A percentile compares a stretch with the other conserved stretches of the same genome.
phyloP scores from a whole-genome alignment of 2,329 filamentous ascomycete genomes.

The Ophiostoma ulmi region DNA sequence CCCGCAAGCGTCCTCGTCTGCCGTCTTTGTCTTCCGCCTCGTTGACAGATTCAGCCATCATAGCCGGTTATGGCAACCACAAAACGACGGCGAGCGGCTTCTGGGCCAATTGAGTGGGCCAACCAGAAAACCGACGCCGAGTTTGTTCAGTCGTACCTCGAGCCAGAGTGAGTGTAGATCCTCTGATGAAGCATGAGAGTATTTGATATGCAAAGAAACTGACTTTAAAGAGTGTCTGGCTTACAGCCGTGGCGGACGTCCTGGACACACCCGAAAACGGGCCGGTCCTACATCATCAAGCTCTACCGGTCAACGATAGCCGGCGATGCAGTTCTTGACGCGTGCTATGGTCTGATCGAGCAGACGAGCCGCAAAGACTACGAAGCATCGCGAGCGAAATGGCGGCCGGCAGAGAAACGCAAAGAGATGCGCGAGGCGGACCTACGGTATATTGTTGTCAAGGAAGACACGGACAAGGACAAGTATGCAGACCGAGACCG shows the following conservation, averaged over 20 bases:
- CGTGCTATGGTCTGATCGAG: conserved; percentile 55
- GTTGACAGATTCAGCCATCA: background rate
- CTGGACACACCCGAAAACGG: conserved; percentile 50
- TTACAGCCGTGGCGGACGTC: conserved; percentile 30
- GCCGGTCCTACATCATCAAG: conserved; percentile 40
- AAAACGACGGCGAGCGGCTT: conserved; percentile 24
- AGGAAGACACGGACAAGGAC: background rate
- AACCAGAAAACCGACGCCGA: conserved; percentile 45
- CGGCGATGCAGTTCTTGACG: conserved; percentile 41
- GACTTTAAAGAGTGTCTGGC: conserved; percentile 11
- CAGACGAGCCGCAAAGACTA: conserved; percentile 62
- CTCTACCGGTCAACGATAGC: conserved; percentile 42
- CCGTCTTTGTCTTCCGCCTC: background rate
- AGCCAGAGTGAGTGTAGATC: conserved; percentile 39
- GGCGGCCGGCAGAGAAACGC: conserved; percentile 57
- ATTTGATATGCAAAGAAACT: background rate
- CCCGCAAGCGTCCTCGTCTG: no score
- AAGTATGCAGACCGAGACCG: conserved; percentile 20
- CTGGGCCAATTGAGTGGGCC: conserved; percentile 43
- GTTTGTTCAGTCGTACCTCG: conserved; percentile 47
- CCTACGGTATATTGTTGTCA: conserved; percentile 63
- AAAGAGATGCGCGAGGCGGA: conserved; percentile 63
- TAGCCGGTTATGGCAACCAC: conserved; percentile 20
- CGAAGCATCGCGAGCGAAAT: conserved; percentile 55
- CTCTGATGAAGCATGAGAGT: background rate